Evolutionary conservation across 352 stramenopile genomes (phyloP), one percentile per base, ranked within the genome.

Genomic region (Phytophthora foliorum): DNA sequence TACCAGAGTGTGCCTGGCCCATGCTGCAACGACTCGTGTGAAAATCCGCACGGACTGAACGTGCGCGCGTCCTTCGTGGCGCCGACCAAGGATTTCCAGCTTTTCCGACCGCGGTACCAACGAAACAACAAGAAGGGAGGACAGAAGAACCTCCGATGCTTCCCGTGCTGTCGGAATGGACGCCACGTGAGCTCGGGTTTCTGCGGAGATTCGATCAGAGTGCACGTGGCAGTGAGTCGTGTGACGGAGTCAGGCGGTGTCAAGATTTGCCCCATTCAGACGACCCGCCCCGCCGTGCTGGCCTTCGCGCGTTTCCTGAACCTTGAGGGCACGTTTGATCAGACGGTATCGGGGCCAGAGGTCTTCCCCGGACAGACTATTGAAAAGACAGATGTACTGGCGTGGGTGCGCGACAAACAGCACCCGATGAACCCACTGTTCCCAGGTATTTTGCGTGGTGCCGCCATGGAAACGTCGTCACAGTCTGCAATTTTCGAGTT

Each of bases 121-220:
- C 86, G 89, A 16, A 97, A 97, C 78, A 97, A 96, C 67, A 97
- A 97, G 69, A 94, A 95, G 54, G 88, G 89, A 38, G 89, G 89
- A 2, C 89, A 96, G 57, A 97, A 96, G 67, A 97, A 97, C 46
- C 62, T 97, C 29, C 88, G 90, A 7, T 96, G 90, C 58, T 97
- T 97, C 52, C 90, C 90, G 14, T 93, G 75, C 63, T 96, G 89
- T 62, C 86, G 89, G 24, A 89, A 94, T 36, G 84, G 80, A 0
- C 80, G 86, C 8, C 90, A 97, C 64, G 88, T 95, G 63, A 91
- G 79, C 57, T 93, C 87, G 2, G 89, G 89, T 2, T 97, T 97
- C 34, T 97, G 90, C 49, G 90, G 90, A 22, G 86, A 93, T 66
- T 91, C 90, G 21, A 93, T 97, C 46, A 69, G 82, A 53, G 89